These are phyloP conservation scores for Stachybotrys elegans DNA, from an alignment of 2,329 filamentous ascomycete genomes.

Conservation along the genomic window DNA sequence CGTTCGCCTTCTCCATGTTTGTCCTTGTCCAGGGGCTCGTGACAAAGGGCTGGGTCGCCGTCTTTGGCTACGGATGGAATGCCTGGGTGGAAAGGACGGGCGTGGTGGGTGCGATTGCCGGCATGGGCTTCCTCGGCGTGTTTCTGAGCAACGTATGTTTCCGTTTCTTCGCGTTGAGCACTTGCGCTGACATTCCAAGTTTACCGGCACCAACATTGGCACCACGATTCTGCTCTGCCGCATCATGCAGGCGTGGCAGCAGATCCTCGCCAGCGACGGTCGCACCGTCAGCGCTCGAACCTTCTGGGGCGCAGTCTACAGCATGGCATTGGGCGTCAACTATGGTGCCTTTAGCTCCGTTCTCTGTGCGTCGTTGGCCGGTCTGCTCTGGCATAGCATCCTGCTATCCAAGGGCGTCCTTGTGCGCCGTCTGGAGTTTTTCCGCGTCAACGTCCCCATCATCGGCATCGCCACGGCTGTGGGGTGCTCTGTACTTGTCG, in stretches of 20 bases:
- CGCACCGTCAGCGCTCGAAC: conserved; percentile 55
- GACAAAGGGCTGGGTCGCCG: conserved; percentile 68
- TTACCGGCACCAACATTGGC: conserved; percentile 72
- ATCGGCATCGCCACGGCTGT: conserved; percentile 65
- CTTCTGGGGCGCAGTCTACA: conserved; percentile 71
- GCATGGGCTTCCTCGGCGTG: conserved; percentile 69
- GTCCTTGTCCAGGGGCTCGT: conserved; percentile 68
- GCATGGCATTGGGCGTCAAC: conserved; percentile 70
- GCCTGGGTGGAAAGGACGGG: conserved; percentile 68
- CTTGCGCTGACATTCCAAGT: too few species aligned
- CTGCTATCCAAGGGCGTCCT: conserved; percentile 62
- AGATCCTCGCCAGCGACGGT: conserved; percentile 41
- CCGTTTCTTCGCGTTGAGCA: too few species aligned
- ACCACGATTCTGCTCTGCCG: conserved; percentile 69
- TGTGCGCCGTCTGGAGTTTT: conserved; percentile 60
- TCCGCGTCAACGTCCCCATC: conserved; percentile 63
- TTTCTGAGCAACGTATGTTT: conserved; percentile 65
- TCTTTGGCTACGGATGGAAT: conserved; percentile 70
- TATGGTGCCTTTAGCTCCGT: conserved; percentile 70
- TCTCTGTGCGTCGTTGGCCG: conserved; percentile 67
- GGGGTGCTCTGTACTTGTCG: conserved; percentile 56
- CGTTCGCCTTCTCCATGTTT: conserved; percentile 72
- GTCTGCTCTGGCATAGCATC: conserved; percentile 69
- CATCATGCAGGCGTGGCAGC: conserved; percentile 63
- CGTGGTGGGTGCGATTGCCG: conserved; percentile 61